Evolutionary conservation across 2,329 filamentous ascomycete genomes (phyloP).

Genomic region (Sclerotinia trifoliorum): DNA sequence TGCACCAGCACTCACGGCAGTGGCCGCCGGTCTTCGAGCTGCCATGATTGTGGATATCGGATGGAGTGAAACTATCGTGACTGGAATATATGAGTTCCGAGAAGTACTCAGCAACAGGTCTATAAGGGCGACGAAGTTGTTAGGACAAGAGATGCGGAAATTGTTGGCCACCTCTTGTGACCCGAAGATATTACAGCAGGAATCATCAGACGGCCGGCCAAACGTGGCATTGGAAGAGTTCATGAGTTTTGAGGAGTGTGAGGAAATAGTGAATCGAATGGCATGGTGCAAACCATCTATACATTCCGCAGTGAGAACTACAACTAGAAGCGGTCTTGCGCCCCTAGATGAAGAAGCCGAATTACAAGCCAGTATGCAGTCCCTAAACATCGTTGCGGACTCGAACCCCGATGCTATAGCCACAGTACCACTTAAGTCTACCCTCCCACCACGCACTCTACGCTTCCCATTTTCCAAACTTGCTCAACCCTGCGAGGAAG

Average conservation of each 20-base stretch:
- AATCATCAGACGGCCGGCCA: constrained; percentile 14
- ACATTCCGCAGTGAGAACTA: constrained; percentile 23
- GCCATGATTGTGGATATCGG: constrained; percentile 86
- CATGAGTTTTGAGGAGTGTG: constrained; percentile 73
- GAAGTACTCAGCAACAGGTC: constrained; percentile 72
- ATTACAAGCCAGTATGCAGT: constrained; percentile 37
- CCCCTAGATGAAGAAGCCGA: constrained; percentile 61
- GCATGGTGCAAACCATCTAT: constrained; percentile 65
- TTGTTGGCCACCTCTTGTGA: constrained; percentile 52
- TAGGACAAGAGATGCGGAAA: constrained; percentile 68
- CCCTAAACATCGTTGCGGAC: constrained; percentile 30
- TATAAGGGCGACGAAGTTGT: constrained; percentile 68
- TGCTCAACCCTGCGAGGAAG: constrained; percentile 70
- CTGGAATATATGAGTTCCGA: constrained; percentile 85
- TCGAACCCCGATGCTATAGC: constrained; percentile 33
- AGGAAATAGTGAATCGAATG: constrained; percentile 73
- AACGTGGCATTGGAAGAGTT: constrained; percentile 32
- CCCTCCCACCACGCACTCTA: constrained; percentile 52
- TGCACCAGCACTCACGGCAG: constrained; percentile 67
- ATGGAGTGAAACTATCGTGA: constrained; percentile 86
- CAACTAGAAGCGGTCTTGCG: constrained; percentile 42
- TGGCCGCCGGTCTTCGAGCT: constrained; percentile 81
- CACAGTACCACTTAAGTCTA: constrained; percentile 46
- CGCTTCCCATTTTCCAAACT: constrained; percentile 68
- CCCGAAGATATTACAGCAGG: constrained; percentile 35